Evolutionary conservation across 345 rosid genomes (phyloP), one percentile per base, ranked within the genome.

Genomic region (Populus ilicifolia): DNA sequence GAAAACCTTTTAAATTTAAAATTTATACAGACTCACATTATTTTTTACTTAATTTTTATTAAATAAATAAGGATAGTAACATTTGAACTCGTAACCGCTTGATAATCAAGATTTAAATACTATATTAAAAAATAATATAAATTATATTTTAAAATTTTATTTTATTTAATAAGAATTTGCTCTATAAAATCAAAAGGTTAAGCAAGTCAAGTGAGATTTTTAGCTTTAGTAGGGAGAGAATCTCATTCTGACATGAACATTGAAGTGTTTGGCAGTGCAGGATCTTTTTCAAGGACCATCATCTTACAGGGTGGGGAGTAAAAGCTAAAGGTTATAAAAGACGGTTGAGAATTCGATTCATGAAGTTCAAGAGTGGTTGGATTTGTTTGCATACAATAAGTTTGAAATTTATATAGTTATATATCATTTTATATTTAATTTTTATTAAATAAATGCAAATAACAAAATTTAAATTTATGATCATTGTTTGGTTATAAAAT

Each of bases 331-430:
- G 41, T 46, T 17, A 27, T n/a, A 41, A 18, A 76, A 44, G 41
- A 80, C 66, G 79, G 20, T 30, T 63, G 75, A 64, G n/a, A 41
- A 23, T 50, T 70, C 84, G 11, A 61, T 69, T 73, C 61, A 79
- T 67, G 89, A 77, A 67, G 86, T 81, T 18, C 80, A 81, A 59
- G 81, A 86, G 81, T 56, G 89, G 61, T 76, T 89, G 86, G 78
- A 76, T 41, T 67, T 89, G 73, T 89, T 89, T 68, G 91, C 91
- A 66, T 83, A 85, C 82, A 89, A 88, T 71, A 86, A 84, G 67
- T 89, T 85, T 73, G 89, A 88, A 73, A 33, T 33, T 33, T 33
- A 4, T 33, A 33, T 4, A 33, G 0, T 0, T 33, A 2, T 33
- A 33, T 33, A 33, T 33, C 4, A 4, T 33, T 33, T 33, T 33